A percentile compares a stretch with the other conserved stretches of the same genome.
Conservation (phyloP, 331 rosid species). For the Acacia concinna region DNA sequence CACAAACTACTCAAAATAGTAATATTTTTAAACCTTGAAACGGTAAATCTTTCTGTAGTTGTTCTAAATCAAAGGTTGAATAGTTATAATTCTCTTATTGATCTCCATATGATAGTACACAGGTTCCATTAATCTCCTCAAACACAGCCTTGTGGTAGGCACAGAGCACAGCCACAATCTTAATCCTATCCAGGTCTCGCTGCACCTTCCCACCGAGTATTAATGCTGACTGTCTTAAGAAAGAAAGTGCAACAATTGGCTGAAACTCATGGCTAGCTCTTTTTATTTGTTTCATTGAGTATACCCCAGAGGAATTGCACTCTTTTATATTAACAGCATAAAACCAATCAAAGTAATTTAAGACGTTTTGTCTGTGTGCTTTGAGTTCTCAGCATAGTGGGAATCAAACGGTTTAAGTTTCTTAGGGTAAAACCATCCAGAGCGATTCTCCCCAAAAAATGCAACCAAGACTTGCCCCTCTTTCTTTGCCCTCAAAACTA, state of each 20-base stretch:
- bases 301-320: not conserved
- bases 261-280: not conserved
- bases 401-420: constrained; percentile 19
- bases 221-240: not conserved
- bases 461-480: constrained; percentile 22
- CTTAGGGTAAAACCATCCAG: constrained; percentile 13
- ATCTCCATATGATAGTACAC: not conserved
- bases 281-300: not conserved
- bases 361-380: not conserved
- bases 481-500: constrained; percentile 2
- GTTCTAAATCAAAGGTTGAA: not conserved
- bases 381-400: constrained; percentile 20
- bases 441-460: constrained; percentile 21
- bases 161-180: not conserved
- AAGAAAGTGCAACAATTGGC: constrained; percentile 21
- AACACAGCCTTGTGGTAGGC: constrained; percentile 13
- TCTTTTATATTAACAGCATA: constrained; percentile 2
- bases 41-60: not conserved
- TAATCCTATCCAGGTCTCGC: not conserved
- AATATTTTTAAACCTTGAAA: not conserved
- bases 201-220: not conserved
- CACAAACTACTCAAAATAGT: not conserved
- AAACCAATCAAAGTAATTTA: not conserved
- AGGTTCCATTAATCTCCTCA: not conserved
- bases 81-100: not conserved